Base-by-base conservation (phyloP, 306 rosid genomes). In the Purshia tridentata region DNA sequence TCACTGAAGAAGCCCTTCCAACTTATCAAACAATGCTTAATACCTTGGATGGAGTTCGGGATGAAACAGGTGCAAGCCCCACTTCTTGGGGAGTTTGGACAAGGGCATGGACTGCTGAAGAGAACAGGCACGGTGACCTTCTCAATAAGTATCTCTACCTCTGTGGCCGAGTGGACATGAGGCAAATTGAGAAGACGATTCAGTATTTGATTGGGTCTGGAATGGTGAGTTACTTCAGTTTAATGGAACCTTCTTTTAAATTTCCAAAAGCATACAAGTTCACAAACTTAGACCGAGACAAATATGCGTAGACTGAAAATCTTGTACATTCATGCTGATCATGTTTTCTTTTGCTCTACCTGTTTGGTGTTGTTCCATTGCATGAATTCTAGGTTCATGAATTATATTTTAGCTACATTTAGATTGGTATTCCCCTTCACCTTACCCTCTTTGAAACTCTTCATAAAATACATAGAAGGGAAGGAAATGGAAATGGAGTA, bases 51-150 rank as follows among this genome's bases (percentile, higher is more conserved):
- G 96, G 98, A 65, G 94, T 88, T 76, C 83, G 94, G 75, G 98
- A 92, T 77, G 98, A 92, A 85, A 90, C 98, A 0, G 98, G 98
- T 44, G 96, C 98, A 20, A 92, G 98, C 83, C 98, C 44, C 53
- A 86, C 89, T 72, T 73, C 98, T 50, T 92, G 98, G 98, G 98
- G 91, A 42, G 4, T 90, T 80, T 92, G 98, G 98, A 90, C 92
- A n/a, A 90, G 98, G 87, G 94, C 98, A 23, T 92, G 98, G 98
- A 92, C 98, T 69, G 98, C 98, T 66, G 98, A 92, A 72, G 98
- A 92, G 79, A 92, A 92, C 80, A 81, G 98, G 76, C 98, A 92
- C 5, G 98, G 98, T 60, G 98, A 92, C 83, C 89, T 92, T 58
- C 98, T 92, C 65, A 92, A 90, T 68, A 92, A 92, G 83, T 92